Evolutionary conservation across 352 stramenopile genomes (phyloP).

Genomic region (Phytophthora gonapodyides): DNA sequence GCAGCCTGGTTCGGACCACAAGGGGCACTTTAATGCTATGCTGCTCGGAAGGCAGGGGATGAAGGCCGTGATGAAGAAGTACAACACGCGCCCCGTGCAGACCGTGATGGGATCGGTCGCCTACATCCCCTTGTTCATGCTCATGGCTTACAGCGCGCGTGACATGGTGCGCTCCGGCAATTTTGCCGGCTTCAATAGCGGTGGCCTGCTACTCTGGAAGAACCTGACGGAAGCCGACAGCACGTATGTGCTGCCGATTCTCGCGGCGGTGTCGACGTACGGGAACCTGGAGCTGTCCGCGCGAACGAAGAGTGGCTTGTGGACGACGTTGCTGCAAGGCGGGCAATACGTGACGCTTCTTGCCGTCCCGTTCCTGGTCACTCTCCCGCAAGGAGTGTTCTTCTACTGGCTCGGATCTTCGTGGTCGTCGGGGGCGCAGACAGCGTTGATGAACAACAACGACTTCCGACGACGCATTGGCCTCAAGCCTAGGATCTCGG

Average conservation of each 20-base stretch:
- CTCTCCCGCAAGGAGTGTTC: constrained; percentile 73
- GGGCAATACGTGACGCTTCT: constrained; percentile 64
- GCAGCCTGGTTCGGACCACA: constrained; percentile 46
- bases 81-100: constrained; percentile 71
- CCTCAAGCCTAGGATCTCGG: constrained; percentile 47
- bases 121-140: constrained; percentile 72
- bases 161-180: constrained; percentile 79
- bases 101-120: constrained; percentile 66
- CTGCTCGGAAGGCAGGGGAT: constrained; percentile 52
- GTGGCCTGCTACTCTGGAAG: constrained; percentile 65
- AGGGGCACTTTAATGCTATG: constrained; percentile 56
- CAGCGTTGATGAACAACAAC: constrained; percentile 67
- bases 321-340: constrained; percentile 45
- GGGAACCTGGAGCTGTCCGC: constrained; percentile 61
- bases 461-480: constrained; percentile 60
- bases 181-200: constrained; percentile 61
- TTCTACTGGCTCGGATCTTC: constrained; percentile 83
- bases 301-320: constrained; percentile 54
- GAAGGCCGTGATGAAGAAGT: constrained; percentile 72
- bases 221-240: constrained; percentile 70
- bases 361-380: constrained; percentile 53
- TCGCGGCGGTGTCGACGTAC: constrained; percentile 65
- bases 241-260: constrained; percentile 59
- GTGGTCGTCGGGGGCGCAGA: constrained; percentile 71
- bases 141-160: constrained; percentile 77